A percentile compares a stretch with the other conserved stretches of the same genome.
These are phyloP conservation scores for Penicillium verhagenii DNA, from an alignment of 495 filamentous ascomycete genomes.

Conservation along the genomic window DNA sequence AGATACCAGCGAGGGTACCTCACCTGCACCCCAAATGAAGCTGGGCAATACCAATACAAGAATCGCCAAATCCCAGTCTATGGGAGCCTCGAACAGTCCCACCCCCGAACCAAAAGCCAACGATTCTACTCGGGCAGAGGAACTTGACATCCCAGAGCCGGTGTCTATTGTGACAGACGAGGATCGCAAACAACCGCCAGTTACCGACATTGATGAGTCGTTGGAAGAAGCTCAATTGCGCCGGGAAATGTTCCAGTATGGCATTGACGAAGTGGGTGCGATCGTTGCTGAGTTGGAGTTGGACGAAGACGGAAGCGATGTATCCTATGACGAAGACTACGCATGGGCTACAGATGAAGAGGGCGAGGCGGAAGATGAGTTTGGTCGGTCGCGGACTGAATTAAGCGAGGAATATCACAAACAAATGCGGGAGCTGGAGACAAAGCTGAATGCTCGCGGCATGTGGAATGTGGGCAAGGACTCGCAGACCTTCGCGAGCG, in stretches of 20 bases:
- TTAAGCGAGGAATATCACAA: slow-evolving; percentile 70
- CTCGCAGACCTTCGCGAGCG: slow-evolving; percentile 30
- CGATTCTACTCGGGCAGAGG: background rate
- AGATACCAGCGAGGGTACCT: background rate
- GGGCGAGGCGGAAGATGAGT: slow-evolving; percentile 62
- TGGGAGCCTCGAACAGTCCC: background rate
- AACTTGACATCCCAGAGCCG: slow-evolving; percentile 18
- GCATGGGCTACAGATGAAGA: slow-evolving; percentile 55
- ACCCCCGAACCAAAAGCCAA: slow-evolving; percentile 4
- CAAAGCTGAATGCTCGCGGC: slow-evolving; percentile 59
- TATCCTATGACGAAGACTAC: slow-evolving; percentile 56
- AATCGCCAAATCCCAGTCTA: background rate
- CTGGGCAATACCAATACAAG: background rate
- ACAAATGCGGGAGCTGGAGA: slow-evolving; percentile 82
- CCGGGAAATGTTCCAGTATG: slow-evolving; percentile 89
- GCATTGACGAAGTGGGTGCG: slow-evolving; percentile 76
- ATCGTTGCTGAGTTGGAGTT: slow-evolving; percentile 92
- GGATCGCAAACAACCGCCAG: slow-evolving; percentile 27
- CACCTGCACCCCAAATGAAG: background rate
- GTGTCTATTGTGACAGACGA: slow-evolving; percentile 23
- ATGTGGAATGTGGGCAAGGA: slow-evolving; percentile 55
- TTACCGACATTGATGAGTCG: slow-evolving; percentile 60
- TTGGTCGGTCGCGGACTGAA: slow-evolving; percentile 63
- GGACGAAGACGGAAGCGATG: slow-evolving; percentile 64
- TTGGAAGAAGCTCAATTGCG: slow-evolving; percentile 77